Base-by-base conservation (phyloP, 352 stramenopile genomes). In the Globisporangium cederbergense region DNA sequence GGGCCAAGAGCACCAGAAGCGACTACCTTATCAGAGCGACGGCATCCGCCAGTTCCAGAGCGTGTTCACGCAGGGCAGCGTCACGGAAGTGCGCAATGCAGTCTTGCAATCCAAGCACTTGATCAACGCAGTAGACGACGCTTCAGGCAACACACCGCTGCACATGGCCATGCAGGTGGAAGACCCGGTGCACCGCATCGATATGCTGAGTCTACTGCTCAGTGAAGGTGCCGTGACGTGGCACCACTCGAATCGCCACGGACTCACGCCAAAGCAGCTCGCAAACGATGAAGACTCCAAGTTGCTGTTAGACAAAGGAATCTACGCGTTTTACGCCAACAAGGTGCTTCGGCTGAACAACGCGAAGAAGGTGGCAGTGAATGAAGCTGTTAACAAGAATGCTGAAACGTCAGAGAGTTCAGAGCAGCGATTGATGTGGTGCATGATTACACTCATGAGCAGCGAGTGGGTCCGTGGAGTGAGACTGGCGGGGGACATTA, bases 161-260 rank as follows among this genome's bases (percentile, higher is more conserved):
- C 80, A 90, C 50, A 70, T 87, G 6, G 83, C 63, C 13, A 65
- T 74, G 1, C 80, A 88, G 50, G 58, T 88, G 0, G 80, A 90
- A 30, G 83, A 90, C 25, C 22, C 58, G 7, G 71, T 74, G 40
- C 74, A 76, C 1, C 77, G 83, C 1, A 22, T 83, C 0, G 83
- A 89, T 11, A 67, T 89, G 40, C 6, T 79, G 0, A 66, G 60
- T 2, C 20, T 90, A 28, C 67, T 91, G 11, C 55, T 91, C 13
- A 88, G 77, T 36, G 80, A 91, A 60, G 83, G 83, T 4, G 80
- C 83, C 0, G 60, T 64, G 3, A 83, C 72, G 22, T 62, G 72
- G 42, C 72, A 82, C 22, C 71, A 65, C 8, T 59, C 67, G 14
- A 91, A 91, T 58, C 70, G 70, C 1, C 79, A 90, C 54, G 80